Conservation (phyloP, 169 alveolate genomes). For the Babesia bovis region DNA sequence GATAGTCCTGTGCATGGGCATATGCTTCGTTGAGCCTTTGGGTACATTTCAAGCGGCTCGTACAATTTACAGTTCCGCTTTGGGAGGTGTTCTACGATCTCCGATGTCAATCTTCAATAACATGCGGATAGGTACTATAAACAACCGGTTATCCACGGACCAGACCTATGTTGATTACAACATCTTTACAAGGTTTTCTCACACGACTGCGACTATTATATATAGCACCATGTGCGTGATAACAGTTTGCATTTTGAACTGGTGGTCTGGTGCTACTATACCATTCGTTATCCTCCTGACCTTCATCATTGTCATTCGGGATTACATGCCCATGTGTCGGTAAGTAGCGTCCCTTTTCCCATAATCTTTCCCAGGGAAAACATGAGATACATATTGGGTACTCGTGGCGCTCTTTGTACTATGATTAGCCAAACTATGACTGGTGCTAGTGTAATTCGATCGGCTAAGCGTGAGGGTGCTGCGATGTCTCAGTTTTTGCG, state of each 20-base stretch:
- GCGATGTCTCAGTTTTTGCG: constrained; percentile 46
- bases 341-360: not conserved
- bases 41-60: constrained; percentile 65
- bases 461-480: constrained; percentile 34
- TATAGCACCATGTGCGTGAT: constrained; percentile 31
- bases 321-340: constrained; percentile 63
- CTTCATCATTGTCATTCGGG: constrained; percentile 42
- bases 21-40: constrained; percentile 40
- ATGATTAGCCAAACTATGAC: constrained; percentile 49
- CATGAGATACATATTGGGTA: constrained; percentile 46
- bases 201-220: constrained; percentile 35
- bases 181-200: constrained; percentile 53
- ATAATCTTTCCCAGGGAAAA: constrained; percentile 25
- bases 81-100: constrained; percentile 49
- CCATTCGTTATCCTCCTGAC: constrained; percentile 48
- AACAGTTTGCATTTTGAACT: constrained; percentile 42
- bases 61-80: constrained; percentile 39
- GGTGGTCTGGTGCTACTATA: constrained; percentile 36
- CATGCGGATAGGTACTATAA: constrained; percentile 56
- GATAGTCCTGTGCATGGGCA: constrained; percentile 46
- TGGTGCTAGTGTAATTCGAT: constrained; percentile 55
- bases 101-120: constrained; percentile 47
- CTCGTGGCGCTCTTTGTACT: constrained; percentile 51
- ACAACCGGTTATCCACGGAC: constrained; percentile 64
- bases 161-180: constrained; percentile 67